Percentiles rank a stretch among this genome's conserved stretches.
phyloP scores from a whole-genome alignment of 345 rosid genomes.

The Brassica incana region DNA sequence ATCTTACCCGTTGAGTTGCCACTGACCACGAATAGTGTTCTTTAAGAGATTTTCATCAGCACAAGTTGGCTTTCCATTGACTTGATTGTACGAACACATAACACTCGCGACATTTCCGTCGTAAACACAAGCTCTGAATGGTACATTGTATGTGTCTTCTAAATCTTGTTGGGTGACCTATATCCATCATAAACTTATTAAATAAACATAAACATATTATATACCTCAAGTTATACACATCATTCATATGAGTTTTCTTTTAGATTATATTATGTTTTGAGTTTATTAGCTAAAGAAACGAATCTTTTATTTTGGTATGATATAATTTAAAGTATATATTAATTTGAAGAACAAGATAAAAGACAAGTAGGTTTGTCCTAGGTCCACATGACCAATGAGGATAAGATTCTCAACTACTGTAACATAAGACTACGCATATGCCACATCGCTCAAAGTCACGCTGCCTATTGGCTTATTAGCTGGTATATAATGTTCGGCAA shows the following conservation, averaged over 20 bases:
- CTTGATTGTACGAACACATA: conserved; percentile 98
- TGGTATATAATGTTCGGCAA: conserved; percentile 20
- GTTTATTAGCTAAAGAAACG: not conserved
- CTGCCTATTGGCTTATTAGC: conserved; percentile 36
- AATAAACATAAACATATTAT: conserved; percentile 4
- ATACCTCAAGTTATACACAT: not conserved
- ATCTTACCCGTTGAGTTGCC: conserved; percentile 79
- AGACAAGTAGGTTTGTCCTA: conserved; percentile 21
- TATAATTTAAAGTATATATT: conserved; percentile 11
- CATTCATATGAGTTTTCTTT: not conserved
- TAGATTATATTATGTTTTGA: conserved; percentile 1
- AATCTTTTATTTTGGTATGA: not conserved
- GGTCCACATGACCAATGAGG: conserved; percentile 39
- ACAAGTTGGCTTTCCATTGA: conserved; percentile 92
- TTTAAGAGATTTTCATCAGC: conserved; percentile 81
- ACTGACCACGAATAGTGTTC: conserved; percentile 80
- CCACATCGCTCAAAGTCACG: conserved; percentile 22
- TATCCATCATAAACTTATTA: conserved; percentile 7
- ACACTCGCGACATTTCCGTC: conserved; percentile 92
- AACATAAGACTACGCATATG: conserved; percentile 25
- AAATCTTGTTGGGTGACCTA: conserved; percentile 93
- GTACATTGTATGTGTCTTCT: conserved; percentile 84
- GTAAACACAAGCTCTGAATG: conserved; percentile 80
- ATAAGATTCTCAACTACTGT: conserved; percentile 34
- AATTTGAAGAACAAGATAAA: conserved; percentile 25